A percentile compares a stretch with the other conserved stretches of the same genome.
Evolutionary conservation across 208 protist genomes (phyloP).

Genomic region (Leishmania gerbilli): DNA sequence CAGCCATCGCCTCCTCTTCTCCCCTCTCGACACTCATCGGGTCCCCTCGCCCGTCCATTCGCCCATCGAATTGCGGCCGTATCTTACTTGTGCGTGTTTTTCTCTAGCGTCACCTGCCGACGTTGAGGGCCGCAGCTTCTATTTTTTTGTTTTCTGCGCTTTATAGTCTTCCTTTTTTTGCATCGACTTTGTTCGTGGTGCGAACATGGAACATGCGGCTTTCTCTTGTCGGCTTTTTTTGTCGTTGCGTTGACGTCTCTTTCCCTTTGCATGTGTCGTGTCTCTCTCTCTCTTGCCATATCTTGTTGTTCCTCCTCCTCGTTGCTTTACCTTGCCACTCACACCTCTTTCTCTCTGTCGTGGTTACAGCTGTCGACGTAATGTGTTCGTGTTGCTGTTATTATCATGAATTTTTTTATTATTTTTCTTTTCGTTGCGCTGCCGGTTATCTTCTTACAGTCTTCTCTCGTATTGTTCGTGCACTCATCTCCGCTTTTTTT

Average conservation of each 20-base stretch:
- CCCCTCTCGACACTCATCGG: background rate
- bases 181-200: background rate
- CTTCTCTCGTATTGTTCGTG: background rate
- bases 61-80: background rate
- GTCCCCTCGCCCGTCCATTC: background rate
- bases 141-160: background rate
- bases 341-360: background rate
- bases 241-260: background rate
- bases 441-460: background rate
- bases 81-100: background rate
- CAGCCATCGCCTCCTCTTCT: background rate
- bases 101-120: too few species aligned
- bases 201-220: background rate
- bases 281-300: background rate
- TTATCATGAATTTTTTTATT: conserved; percentile 5
- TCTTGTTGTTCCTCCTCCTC: background rate
- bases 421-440: background rate
- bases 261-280: background rate
- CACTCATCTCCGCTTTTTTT: background rate
- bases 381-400: background rate
- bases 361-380: background rate
- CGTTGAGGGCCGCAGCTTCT: background rate
- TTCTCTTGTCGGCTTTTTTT: background rate
- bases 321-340: background rate
- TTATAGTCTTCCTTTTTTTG: background rate